phyloP scores from a whole-genome alignment of 148 eudicot species.

The Fagopyrum tataricum region DNA sequence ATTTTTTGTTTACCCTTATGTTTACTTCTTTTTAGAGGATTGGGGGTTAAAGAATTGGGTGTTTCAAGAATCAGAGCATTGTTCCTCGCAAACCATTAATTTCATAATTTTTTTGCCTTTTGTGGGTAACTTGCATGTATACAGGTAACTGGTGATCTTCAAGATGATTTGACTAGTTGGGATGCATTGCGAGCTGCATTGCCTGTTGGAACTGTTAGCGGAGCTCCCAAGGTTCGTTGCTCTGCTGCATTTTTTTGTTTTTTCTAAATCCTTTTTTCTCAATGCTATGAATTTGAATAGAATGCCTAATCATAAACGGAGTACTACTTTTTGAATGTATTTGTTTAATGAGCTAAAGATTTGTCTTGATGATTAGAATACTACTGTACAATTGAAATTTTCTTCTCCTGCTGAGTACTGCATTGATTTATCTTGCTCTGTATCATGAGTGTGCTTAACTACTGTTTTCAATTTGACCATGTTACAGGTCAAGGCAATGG shows the following conservation, averaged over 20 bases:
- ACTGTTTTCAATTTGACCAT: background rate
- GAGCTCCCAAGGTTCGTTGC: slow-evolving; percentile 84
- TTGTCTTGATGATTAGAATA: background rate
- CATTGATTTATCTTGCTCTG: background rate
- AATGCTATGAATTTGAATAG: background rate
- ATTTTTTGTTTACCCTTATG: background rate
- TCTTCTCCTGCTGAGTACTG: background rate
- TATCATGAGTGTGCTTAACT: background rate
- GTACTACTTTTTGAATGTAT: background rate
- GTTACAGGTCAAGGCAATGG: slow-evolving; percentile 93
- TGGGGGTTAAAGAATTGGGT: background rate
- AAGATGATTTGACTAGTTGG: slow-evolving; percentile 70
- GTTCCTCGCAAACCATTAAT: background rate
- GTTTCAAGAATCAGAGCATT: background rate
- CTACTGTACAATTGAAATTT: background rate
- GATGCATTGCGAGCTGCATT: slow-evolving; percentile 93
- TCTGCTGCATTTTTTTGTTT: background rate
- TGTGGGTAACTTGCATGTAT: background rate
- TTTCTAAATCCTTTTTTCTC: background rate
- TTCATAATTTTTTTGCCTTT: background rate
- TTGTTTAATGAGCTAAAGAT: background rate
- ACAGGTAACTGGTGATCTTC: slow-evolving; percentile 92
- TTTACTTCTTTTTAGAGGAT: background rate
- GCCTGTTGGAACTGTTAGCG: slow-evolving; percentile 99
- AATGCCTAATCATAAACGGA: background rate